Evolutionary conservation across 192 early-diverging fungal species (phyloP), one percentile per base, ranked within the genome.

Genomic region (Coemansia sp.): DNA sequence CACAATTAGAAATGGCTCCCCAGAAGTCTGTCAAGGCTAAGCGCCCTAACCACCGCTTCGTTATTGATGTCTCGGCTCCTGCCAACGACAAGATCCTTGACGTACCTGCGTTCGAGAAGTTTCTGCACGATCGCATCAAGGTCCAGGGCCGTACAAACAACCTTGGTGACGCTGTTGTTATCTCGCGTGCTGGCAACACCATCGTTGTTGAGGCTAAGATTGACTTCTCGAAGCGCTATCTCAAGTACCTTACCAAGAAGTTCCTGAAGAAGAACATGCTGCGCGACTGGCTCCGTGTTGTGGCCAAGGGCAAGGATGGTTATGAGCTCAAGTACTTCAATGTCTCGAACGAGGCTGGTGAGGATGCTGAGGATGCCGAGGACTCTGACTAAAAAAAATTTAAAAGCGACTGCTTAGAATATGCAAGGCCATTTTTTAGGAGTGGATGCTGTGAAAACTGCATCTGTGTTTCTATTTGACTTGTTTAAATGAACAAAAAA

Each of bases 161-260:
- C 93, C 88, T 98, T 71, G 88, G 88, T 61, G 90, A 93, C 50
- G 63, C 85, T 66, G 89, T 98, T 63, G 83, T 88, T 83, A 94
- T 99, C 70, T 75, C 85, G 84, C 93, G 93, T 76, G 76, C 77
- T 57, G 88, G 89, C 66, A 72, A 83, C 78, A 88, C 85, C 78
- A 84, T 98, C 74, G 89, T 92, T 66, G 88, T 95, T 70, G 86
- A 87, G 71, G 84, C 89, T 77, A 86, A 84, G 84, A 84, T 83
- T 63, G 84, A 86, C 62, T 93, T 98, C 86, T 90, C 95, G 78
- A 99, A 99, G 91, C 92, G 95, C 71, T 99, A 99, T 92, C 84
- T 98, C 85, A 99, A 99, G 92, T 99, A 99, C 91, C 90, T 99
- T 60, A 93, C 97, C 87, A 99, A 99, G 92, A 96, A 96, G 90